phyloP scores from a whole-genome alignment of 495 filamentous ascomycete genomes.

The Thermochaetoides thermophila region DNA sequence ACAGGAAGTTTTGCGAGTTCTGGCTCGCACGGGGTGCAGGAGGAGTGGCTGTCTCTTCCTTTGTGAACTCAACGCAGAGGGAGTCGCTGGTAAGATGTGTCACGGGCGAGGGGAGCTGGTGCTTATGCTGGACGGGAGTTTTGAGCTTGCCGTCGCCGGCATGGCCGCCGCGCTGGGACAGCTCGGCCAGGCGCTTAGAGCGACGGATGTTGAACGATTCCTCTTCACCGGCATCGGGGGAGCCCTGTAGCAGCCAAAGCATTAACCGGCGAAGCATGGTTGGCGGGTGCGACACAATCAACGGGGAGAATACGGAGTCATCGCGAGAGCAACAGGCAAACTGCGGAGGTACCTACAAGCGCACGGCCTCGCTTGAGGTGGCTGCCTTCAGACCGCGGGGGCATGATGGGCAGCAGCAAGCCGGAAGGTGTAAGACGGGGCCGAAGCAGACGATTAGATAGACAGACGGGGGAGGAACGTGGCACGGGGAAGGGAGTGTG shows the following conservation, averaged over 20 bases:
- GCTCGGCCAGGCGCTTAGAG: conserved; percentile 44
- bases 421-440: conserved; percentile 1
- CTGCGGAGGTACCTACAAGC: conserved; percentile 15
- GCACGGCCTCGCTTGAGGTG: conserved; percentile 40
- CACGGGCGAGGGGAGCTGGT: conserved; percentile 70
- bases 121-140: conserved; percentile 43
- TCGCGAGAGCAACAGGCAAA: conserved; percentile 2
- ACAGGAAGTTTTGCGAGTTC: conserved; percentile 30
- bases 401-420: conserved; percentile 20
- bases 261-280: conserved; percentile 19
- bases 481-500: too few relatives aligned
- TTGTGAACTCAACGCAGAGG: conserved; percentile 38
- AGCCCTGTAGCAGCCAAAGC: conserved; percentile 23
- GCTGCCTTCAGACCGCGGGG: conserved; percentile 38
- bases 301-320: conserved; percentile 1
- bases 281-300: conserved; percentile 12
- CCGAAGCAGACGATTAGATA: conserved; percentile 8
- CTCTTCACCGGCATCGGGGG: conserved; percentile 26
- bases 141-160: conserved; percentile 28
- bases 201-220: conserved; percentile 51
- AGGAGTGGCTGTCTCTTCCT: conserved; percentile 60
- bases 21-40: conserved; percentile 47
- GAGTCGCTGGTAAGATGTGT: conserved; percentile 52
- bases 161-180: conserved; percentile 29
- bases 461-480: too few relatives aligned